Evolutionary conservation across 345 rosid genomes (phyloP).

Genomic region (Schrenkiella parvula): DNA sequence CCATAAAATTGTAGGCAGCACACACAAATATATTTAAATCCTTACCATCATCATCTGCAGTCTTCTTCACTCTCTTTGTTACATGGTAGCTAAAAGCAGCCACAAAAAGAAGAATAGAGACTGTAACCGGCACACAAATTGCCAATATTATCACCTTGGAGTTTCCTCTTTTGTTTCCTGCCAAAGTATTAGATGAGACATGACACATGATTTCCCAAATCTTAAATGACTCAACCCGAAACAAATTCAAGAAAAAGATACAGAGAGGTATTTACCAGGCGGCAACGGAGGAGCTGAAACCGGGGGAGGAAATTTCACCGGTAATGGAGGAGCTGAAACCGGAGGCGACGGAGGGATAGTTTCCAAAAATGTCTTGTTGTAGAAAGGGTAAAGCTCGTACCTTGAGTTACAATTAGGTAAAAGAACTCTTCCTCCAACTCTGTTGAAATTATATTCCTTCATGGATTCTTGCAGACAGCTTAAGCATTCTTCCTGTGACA

Average conservation of each 20-base stretch:
- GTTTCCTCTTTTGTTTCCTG: constrained; percentile 27
- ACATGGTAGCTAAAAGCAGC: not conserved
- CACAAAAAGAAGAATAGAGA: constrained; percentile 12
- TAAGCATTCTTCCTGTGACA: constrained; percentile 26
- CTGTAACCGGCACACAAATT: constrained; percentile 26
- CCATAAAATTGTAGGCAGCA: not conserved
- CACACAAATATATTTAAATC: not conserved
- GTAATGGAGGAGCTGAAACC: not conserved
- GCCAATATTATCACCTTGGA: constrained; percentile 24
- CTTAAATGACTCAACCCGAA: not conserved
- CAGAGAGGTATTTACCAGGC: not conserved
- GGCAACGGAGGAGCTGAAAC: constrained; percentile 4
- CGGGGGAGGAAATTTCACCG: not conserved
- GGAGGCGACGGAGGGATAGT: constrained; percentile 1
- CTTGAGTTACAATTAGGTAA: constrained; percentile 41
- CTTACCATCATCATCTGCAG: constrained; percentile 21
- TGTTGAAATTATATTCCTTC: not conserved
- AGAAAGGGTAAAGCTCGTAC: constrained; percentile 49
- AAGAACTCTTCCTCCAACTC: constrained; percentile 41
- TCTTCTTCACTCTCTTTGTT: not conserved
- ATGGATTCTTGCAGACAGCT: constrained; percentile 25
- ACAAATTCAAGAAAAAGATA: not conserved
- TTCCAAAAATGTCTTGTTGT: not conserved
- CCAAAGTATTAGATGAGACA: not conserved
- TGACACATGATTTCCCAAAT: not conserved